phyloP scores from a whole-genome alignment of 768 basidiomycete genomes.

The Phlegmacium glaucopus region DNA sequence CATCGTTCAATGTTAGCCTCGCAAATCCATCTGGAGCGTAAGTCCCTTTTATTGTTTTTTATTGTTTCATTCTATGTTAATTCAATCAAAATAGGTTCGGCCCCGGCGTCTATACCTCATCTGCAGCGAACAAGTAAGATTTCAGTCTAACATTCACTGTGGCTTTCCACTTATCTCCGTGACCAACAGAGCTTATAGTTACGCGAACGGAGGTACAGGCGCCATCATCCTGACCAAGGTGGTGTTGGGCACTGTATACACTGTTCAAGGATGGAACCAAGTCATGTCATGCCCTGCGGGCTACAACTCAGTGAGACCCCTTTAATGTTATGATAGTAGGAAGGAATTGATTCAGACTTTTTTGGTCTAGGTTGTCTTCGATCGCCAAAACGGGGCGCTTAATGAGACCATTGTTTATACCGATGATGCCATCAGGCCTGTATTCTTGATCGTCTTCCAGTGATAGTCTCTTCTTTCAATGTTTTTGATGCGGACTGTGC shows the following conservation, averaged over 20 bases:
- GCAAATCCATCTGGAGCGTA: constrained; percentile 10
- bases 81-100: constrained; percentile 10
- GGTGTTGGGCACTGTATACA: constrained; percentile 8
- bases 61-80: neutral
- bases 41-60: neutral
- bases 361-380: constrained; percentile 10
- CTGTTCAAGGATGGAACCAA: constrained; percentile 4
- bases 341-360: neutral
- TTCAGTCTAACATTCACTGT: too few species aligned
- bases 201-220: constrained; percentile 6
- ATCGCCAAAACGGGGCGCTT: constrained; percentile 11
- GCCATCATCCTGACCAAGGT: constrained; percentile 12
- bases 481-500: too few species aligned
- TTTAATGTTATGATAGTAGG: neutral
- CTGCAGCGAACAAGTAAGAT: constrained; percentile 11
- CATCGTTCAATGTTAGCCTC: constrained; percentile 11
- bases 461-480: too few species aligned
- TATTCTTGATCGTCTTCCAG: constrained; percentile 10
- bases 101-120: constrained; percentile 12
- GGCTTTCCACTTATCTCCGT: neutral
- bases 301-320: constrained; percentile 10
- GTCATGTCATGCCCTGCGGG: constrained; percentile 9
- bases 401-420: constrained; percentile 18
- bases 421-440: constrained; percentile 17
- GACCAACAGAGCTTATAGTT: constrained; percentile 6